phyloP scores from a whole-genome alignment of 768 basidiomycete genomes.

The Asterophora lycoperdoides region DNA sequence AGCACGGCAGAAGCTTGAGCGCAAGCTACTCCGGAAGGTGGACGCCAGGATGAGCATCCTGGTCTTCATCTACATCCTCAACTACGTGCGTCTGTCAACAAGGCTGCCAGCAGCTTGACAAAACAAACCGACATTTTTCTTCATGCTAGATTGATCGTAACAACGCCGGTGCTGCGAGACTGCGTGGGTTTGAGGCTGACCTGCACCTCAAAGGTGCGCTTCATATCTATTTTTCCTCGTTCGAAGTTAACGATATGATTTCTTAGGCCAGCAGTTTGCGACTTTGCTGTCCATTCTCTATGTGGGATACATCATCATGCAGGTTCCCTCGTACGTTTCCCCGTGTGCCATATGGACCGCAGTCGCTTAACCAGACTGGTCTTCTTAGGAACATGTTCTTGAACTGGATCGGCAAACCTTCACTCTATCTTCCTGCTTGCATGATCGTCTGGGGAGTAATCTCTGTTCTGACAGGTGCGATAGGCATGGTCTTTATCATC shows the following conservation, averaged over 20 bases:
- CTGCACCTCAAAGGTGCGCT: slow-evolving; percentile 44
- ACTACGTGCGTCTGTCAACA: slow-evolving; percentile 26
- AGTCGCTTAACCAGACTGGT: not conserved
- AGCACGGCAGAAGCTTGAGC: slow-evolving; percentile 27
- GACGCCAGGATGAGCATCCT: slow-evolving; percentile 48
- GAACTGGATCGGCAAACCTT: slow-evolving; percentile 58
- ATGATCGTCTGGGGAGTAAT: slow-evolving; percentile 66
- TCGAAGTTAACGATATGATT: not conserved
- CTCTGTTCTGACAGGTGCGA: slow-evolving; percentile 44
- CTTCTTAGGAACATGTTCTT: slow-evolving; percentile 61
- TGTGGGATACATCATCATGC: slow-evolving; percentile 68
- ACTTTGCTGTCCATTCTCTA: slow-evolving; percentile 60
- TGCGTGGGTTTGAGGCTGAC: slow-evolving; percentile 63
- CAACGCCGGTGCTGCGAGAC: slow-evolving; percentile 62
- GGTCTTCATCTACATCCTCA: slow-evolving; percentile 44
- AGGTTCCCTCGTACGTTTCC: slow-evolving; percentile 58
- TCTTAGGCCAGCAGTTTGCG: slow-evolving; percentile 45
- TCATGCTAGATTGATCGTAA: slow-evolving; percentile 64
- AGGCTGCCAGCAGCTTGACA: slow-evolving; percentile 16
- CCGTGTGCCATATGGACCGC: not conserved
- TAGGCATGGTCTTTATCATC: not conserved
- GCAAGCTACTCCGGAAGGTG: slow-evolving; percentile 41
- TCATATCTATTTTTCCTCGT: too few relatives aligned
- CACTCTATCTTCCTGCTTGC: slow-evolving; percentile 56
- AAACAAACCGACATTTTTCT: too few relatives aligned